Evolutionary conservation across 495 filamentous ascomycete genomes (phyloP), one percentile per base, ranked within the genome.

Genomic region (Zalerion maritima): DNA sequence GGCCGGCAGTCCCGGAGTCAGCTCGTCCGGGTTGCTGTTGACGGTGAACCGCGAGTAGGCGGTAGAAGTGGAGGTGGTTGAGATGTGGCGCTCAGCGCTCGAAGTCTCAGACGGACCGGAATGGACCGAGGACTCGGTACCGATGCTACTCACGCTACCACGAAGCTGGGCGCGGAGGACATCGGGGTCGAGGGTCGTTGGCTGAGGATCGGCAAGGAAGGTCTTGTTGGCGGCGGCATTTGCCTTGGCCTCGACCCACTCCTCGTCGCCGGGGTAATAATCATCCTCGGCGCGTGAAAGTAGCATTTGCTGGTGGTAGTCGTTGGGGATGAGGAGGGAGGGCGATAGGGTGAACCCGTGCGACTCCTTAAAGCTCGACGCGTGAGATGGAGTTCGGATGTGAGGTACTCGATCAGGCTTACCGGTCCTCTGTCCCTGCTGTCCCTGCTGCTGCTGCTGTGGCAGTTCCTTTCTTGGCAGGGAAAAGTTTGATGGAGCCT

Each of bases 271-370:
- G 31, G 34, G 38, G 11, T 42, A 33, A 12, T 49, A 31, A 11
- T 43, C 21, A 8, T 42, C 43, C 12, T 51, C 54, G 18, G 44
- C 39, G 31, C 58, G 57, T 21, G 42, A 46, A n/a, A 39, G 42
- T 20, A 57, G 29, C 54, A 65, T 58, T 35, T 58, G 50, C 36
- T 57, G 52, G 27, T 63, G 55, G 34, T 55, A 64, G 24, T 66
- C 62, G 25, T 47, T 46, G 18, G 67, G 67, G 11, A 71, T 67
- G 17, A 71, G 45, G 22, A 69, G 52, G 9, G 62, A 61, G 3
- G 67, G 67, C 14, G 65, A 69, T 4, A 71, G 43, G 29, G 43
- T 53, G 41, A 71, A 69, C 26, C 62, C 62, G 31, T 71, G 65
- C 7, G 55, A 60, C 40, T 69, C 67, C 35, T 61, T 61, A 44